Conservation (phyloP, 202 grass and related monocot species). For the Carex sylvatica region DNA sequence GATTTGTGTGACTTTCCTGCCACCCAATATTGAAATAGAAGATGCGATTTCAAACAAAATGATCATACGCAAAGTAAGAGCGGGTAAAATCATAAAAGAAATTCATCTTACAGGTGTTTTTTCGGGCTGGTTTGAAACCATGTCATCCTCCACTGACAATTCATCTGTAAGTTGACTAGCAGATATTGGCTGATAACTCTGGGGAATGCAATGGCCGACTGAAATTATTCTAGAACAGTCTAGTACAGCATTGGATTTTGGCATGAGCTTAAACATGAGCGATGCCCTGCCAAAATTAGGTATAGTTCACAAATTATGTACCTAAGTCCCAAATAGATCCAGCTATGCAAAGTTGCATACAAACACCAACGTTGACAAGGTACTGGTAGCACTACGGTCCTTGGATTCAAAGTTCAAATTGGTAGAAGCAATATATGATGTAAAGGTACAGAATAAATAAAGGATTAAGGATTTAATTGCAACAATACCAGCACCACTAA, state of each 20-base stretch:
- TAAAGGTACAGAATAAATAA: not conserved
- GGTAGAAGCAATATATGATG: not conserved
- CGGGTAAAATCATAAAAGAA: conserved; percentile 18
- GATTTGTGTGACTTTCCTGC: conserved; percentile 55
- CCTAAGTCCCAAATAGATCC: not conserved
- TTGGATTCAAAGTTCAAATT: not conserved
- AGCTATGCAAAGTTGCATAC: not conserved
- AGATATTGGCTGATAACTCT: conserved; percentile 59
- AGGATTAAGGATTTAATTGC: not conserved
- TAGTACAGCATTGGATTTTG: conserved; percentile 61
- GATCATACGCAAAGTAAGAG: conserved; percentile 4
- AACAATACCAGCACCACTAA: not conserved
- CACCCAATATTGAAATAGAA: conserved; percentile 26
- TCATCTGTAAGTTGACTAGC: conserved; percentile 70
- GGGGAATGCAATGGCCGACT: conserved; percentile 54
- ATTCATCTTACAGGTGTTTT: conserved; percentile 52
- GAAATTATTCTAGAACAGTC: conserved; percentile 68
- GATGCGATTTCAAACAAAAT: conserved; percentile 15
- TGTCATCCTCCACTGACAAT: conserved; percentile 44
- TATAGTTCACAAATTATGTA: not conserved
- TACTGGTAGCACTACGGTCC: not conserved
- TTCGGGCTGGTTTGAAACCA: conserved; percentile 42
- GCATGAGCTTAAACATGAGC: conserved; percentile 75
- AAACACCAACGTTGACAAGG: not conserved
- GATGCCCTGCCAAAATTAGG: conserved; percentile 48